Percentiles rank a stretch among this genome's conserved stretches.
Conservation (phyloP, 345 rosid species). For the Populus deltoides region DNA sequence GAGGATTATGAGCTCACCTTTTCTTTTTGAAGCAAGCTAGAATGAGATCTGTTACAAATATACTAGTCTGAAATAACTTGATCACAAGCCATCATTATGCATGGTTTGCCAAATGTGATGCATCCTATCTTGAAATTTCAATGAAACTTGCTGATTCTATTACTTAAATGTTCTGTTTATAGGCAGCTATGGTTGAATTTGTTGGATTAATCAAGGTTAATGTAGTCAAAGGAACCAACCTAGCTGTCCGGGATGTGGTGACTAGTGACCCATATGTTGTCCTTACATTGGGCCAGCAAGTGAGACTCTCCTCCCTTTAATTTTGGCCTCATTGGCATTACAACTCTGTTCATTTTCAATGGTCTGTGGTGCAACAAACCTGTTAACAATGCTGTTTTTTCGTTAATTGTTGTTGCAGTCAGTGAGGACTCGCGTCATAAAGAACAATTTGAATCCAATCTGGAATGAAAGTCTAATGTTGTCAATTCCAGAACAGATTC, state of each 20-base stretch:
- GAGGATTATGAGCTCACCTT: neutral
- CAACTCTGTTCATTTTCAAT: slow-evolving; percentile 5
- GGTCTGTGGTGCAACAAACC: neutral
- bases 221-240: slow-evolving; percentile 93
- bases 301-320: slow-evolving; percentile 32
- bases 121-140: neutral
- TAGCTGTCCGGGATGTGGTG: slow-evolving; percentile 81
- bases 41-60: neutral
- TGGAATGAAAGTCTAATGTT: slow-evolving; percentile 97
- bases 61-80: neutral
- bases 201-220: slow-evolving; percentile 90
- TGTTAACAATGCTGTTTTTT: neutral
- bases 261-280: slow-evolving; percentile 95
- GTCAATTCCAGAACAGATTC: slow-evolving; percentile 84
- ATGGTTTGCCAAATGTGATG: neutral
- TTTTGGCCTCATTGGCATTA: neutral
- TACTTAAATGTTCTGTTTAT: slow-evolving; percentile 27
- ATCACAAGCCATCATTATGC: neutral
- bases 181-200: slow-evolving; percentile 98
- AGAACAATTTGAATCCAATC: slow-evolving; percentile 92
- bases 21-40: neutral
- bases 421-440: slow-evolving; percentile 84
- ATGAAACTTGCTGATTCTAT: slow-evolving; percentile 12
- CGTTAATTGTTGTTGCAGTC: slow-evolving; percentile 48
- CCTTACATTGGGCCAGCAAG: slow-evolving; percentile 83